Percentiles rank a stretch among this genome's conserved stretches.
Evolutionary conservation across 169 alveolate species (phyloP).

Genomic region (Perkinsus olseni): DNA sequence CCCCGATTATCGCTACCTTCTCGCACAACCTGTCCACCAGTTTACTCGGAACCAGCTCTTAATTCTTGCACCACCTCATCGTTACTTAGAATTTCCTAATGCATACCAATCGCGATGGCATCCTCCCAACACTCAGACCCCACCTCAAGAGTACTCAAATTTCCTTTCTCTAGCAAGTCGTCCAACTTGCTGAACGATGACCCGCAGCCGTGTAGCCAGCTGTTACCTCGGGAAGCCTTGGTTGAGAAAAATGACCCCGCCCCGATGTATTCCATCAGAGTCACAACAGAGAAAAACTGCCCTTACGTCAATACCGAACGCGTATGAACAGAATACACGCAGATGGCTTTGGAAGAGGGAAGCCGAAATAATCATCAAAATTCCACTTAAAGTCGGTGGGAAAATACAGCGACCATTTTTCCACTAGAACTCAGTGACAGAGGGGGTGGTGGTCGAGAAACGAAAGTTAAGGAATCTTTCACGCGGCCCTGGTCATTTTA

Average conservation of each 20-base stretch:
- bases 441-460: background rate
- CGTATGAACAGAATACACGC: no score
- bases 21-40: background rate
- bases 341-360: no score
- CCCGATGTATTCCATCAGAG: background rate
- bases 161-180: background rate
- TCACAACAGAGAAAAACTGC: background rate
- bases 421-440: background rate
- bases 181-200: background rate
- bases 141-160: background rate
- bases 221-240: background rate
- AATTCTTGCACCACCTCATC: background rate
- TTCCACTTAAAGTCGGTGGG: no score
- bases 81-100: background rate
- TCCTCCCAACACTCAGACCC: background rate
- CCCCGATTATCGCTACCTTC: background rate
- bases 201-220: background rate
- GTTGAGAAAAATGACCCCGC: background rate
- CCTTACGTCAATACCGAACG: no score
- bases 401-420: no score
- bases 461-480: background rate
- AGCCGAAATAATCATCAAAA: no score
- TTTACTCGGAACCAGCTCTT: background rate
- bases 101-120: background rate
- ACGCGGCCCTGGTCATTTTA: background rate